Evolutionary conservation across 768 basidiomycete species (phyloP), one percentile per base, ranked within the genome.

Genomic region (Sporobolomyces phaffii): DNA sequence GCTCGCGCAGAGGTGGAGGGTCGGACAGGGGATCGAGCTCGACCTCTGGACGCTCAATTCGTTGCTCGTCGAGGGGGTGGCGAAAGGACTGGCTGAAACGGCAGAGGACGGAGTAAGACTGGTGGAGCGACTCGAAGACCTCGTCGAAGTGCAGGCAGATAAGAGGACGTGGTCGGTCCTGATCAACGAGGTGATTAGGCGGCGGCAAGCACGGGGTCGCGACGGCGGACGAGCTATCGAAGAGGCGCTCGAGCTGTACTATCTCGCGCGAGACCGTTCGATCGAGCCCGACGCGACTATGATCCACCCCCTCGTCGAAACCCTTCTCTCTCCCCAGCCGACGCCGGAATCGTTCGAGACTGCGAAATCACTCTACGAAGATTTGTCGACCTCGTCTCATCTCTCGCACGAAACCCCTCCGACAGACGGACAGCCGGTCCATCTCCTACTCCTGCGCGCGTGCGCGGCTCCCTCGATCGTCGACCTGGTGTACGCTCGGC

Each of bases 311-410:
- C 60, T 74, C 33, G 41, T 72, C 38, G 28, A 40, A 34, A 41
- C 51, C 20, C 54, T 70, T 31, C 29, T 71, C 11, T 8, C 15
- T 29, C 59, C 67, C 1, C 20, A 41, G 0, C 43, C 57, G 0
- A 26, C 58, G 2, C 24, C 52, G 0, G 73, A 59, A 7, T 13
- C 49, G 4, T 50, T 68, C 52, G 26, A 26, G 18, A 33, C 34
- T 17, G 64, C 57, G 33, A 69, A 65, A 36, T 13, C n/a, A 5
- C 64, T 70, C 29, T 73, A 73, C 69, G 69, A 66, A 26, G 70
- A 74, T 49, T 52, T 74, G 31, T 33, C 47, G 11, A 58, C 52
- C 3, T 48, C 68, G 7, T n/a, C 65, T 48, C 68, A 3, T n/a
- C 65, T 1, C 44, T 43, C 17, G 24, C 60, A 1, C 34, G 24